phyloP scores from a whole-genome alignment of 2,329 filamentous ascomycete species.

The Neonectria ditissima region DNA sequence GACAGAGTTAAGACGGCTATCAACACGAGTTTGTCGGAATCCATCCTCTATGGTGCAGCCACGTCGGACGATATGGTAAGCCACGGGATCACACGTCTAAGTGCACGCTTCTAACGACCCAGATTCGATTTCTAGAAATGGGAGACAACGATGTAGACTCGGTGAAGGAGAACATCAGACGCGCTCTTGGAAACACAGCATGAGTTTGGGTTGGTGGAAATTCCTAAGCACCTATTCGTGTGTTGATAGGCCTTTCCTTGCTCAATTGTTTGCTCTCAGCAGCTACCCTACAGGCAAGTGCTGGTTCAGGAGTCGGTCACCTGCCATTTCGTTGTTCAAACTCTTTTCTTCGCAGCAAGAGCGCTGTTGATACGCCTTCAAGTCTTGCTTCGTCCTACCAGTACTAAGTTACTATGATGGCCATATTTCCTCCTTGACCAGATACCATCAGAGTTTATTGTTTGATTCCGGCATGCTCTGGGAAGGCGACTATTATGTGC shows the following conservation, averaged over 20 bases:
- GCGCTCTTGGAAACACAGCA: slow-evolving; percentile 57
- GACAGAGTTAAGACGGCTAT: slow-evolving; percentile 86
- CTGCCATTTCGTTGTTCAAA: slow-evolving; percentile 9
- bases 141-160: slow-evolving; percentile 69
- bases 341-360: slow-evolving; percentile 26
- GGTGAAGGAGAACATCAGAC: slow-evolving; percentile 69
- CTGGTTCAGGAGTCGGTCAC: not conserved
- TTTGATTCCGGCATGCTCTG: not conserved
- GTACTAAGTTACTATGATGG: not conserved
- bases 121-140: slow-evolving; percentile 77
- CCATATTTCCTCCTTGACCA: not conserved
- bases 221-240: not conserved
- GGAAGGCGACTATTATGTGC: not conserved
- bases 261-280: not conserved
- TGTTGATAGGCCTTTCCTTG: not conserved
- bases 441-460: slow-evolving; percentile 7
- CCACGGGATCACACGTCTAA: slow-evolving; percentile 18
- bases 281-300: slow-evolving; percentile 12
- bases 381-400: slow-evolving; percentile 13
- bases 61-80: slow-evolving; percentile 79
- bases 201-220: slow-evolving; percentile 24
- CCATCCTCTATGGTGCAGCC: slow-evolving; percentile 78
- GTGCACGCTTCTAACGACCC: slow-evolving; percentile 30
- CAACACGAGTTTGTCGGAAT: slow-evolving; percentile 80
- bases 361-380: slow-evolving; percentile 36